phyloP scores from a whole-genome alignment of 2,329 filamentous ascomycete genomes.

The Fusarium sp. region DNA sequence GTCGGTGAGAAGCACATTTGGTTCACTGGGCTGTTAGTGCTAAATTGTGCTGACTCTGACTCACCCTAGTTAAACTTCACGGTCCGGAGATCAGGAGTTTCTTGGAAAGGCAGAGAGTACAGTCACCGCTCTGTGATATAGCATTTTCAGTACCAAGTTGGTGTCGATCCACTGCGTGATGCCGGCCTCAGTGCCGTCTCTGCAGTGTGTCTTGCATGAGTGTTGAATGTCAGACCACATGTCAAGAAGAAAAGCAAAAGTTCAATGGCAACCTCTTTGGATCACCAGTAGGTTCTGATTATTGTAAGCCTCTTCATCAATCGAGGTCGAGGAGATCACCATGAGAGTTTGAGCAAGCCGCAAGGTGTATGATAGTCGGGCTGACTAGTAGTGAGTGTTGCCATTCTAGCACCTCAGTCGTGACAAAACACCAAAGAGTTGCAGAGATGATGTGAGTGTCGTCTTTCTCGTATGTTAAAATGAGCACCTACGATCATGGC shows the following conservation, averaged over 20 bases:
- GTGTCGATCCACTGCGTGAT: background rate
- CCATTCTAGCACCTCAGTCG: background rate
- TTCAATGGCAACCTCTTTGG: rapidly evolving
- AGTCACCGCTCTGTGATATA: background rate
- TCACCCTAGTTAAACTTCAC: background rate
- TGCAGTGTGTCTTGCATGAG: background rate
- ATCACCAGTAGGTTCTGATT: rapidly evolving
- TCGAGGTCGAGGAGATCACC: rapidly evolving
- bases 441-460: no score
- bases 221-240: background rate
- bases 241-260: background rate
- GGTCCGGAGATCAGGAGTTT: background rate
- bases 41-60: background rate
- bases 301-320: no score
- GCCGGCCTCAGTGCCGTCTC: background rate
- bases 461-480: background rate
- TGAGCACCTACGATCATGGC: rapidly evolving
- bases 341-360: rapidly evolving
- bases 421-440: background rate
- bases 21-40: background rate
- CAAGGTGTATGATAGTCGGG: no score
- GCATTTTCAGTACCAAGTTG: background rate
- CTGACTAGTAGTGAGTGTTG: background rate
- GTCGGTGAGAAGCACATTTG: background rate
- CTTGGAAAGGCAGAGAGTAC: background rate